Percentiles rank a stretch among this genome's conserved stretches.
These are phyloP conservation scores for Wickerhamomyces subpelliculosus DNA, from an alignment of 805 yeast genomes.

Conservation along the genomic window DNA sequence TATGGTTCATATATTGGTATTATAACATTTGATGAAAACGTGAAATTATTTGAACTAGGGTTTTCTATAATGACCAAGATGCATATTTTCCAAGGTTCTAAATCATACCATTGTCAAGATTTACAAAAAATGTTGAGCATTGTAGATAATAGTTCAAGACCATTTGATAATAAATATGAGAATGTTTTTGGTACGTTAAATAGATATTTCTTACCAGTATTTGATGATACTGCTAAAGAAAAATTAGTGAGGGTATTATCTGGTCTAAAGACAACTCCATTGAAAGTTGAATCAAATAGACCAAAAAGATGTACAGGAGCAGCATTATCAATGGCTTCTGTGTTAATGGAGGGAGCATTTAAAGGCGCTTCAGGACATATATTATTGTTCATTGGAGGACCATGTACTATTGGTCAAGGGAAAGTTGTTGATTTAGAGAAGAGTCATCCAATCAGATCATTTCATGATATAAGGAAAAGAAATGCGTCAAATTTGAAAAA, in stretches of 20 bases:
- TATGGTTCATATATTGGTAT: slow-evolving; percentile 78
- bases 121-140: slow-evolving; percentile 46
- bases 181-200: slow-evolving; percentile 64
- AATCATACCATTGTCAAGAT: slow-evolving; percentile 52
- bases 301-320: slow-evolving; percentile 86
- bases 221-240: slow-evolving; percentile 32
- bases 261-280: no score
- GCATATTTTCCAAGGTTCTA: slow-evolving; percentile 76
- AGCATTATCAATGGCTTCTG: slow-evolving; percentile 76
- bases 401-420: slow-evolving; percentile 92
- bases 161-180: slow-evolving; percentile 25
- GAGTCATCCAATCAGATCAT: slow-evolving; percentile 90
- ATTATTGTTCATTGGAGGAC: slow-evolving; percentile 86
- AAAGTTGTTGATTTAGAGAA: slow-evolving; percentile 80
- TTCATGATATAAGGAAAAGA: slow-evolving; percentile 87
- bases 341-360: slow-evolving; percentile 69
- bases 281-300: slow-evolving; percentile 69
- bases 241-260: not conserved
- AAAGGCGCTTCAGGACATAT: slow-evolving; percentile 79
- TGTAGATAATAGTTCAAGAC: not conserved
- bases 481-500: slow-evolving; percentile 71
- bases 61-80: slow-evolving; percentile 56
- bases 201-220: slow-evolving; percentile 71
- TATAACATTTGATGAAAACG: slow-evolving; percentile 79
- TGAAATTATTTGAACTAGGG: slow-evolving; percentile 74